Evolutionary conservation across 2,329 filamentous ascomycete species (phyloP).

Genomic region (Microcyclosporella mali): DNA sequence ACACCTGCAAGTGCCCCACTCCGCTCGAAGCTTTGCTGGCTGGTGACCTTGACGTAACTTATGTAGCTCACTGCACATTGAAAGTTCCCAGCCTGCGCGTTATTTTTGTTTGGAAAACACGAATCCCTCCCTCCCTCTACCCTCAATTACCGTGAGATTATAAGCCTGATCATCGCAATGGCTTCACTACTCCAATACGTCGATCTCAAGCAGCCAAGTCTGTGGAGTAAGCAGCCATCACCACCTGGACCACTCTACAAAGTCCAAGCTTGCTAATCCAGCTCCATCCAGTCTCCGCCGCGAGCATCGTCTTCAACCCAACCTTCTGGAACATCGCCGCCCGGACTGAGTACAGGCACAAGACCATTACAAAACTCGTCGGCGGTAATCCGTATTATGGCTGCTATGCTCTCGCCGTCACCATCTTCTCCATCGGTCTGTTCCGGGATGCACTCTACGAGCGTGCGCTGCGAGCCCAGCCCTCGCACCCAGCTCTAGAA

Average conservation of each 20-base stretch:
- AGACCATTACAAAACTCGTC: constrained; percentile 80
- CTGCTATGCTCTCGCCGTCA: constrained; percentile 81
- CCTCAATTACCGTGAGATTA: too few species aligned
- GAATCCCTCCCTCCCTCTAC: too few species aligned
- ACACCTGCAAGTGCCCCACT: too few species aligned
- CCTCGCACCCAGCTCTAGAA: constrained; percentile 66
- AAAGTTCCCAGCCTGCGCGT: too few species aligned
- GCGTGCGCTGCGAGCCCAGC: constrained; percentile 68
- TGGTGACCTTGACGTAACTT: too few species aligned
- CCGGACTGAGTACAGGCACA: constrained; percentile 84
- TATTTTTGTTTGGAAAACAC: too few species aligned
- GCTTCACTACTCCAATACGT: constrained; percentile 36
- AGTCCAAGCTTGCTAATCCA: constrained; percentile 2
- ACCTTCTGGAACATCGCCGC: constrained; percentile 98
- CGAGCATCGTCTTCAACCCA: constrained; percentile 86
- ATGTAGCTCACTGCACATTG: too few species aligned
- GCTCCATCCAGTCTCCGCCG: constrained; percentile 26
- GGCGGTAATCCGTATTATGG: constrained; percentile 68
- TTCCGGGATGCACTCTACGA: constrained; percentile 77
- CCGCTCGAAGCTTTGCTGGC: too few species aligned
- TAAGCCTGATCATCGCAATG: constrained; percentile 16
- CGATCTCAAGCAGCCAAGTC: constrained; percentile 39
- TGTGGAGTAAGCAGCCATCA: constrained; percentile 47
- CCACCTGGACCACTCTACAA: not conserved
- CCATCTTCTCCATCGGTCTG: constrained; percentile 88